Percentiles rank a stretch among this genome's conserved stretches.
Conservation (phyloP, 2,329 filamentous ascomycete genomes). For the Intubia oerlemansii region DNA sequence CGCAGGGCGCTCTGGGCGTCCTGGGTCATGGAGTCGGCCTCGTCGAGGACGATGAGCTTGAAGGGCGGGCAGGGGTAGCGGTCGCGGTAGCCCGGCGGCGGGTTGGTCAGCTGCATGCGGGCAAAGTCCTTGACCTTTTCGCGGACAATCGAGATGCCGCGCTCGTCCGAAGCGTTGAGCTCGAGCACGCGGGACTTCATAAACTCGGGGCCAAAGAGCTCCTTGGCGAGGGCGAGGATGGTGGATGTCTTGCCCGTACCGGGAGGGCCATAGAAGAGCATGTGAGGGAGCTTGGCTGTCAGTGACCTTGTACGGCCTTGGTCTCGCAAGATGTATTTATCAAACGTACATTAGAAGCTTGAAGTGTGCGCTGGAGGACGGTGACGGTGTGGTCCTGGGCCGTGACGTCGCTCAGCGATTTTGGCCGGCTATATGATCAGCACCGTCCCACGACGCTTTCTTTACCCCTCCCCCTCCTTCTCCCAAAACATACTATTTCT, state of each 20-base stretch:
- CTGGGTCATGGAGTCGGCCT: constrained; percentile 97
- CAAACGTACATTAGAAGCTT: constrained; percentile 60
- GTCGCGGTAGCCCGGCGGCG: constrained; percentile 43
- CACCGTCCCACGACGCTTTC: constrained; percentile 8
- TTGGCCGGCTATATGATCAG: constrained; percentile 52
- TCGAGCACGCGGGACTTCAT: constrained; percentile 91
- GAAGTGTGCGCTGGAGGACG: constrained; percentile 75
- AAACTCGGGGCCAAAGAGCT: constrained; percentile 89
- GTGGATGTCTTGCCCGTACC: constrained; percentile 97
- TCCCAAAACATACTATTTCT: constrained; percentile 65
- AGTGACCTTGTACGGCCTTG: no score
- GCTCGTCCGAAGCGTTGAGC: constrained; percentile 96
- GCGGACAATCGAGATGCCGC: constrained; percentile 88
- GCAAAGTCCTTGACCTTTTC: constrained; percentile 99
- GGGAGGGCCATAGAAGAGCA: constrained; percentile 97
- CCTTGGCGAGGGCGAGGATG: constrained; percentile 88
- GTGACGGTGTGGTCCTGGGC: constrained; percentile 95
- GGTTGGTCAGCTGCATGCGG: constrained; percentile 76
- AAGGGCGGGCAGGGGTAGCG: constrained; percentile 89
- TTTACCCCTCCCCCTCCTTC: not conserved
- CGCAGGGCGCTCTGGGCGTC: constrained; percentile 86
- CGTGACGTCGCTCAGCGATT: constrained; percentile 81
- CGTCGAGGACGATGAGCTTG: constrained; percentile 96
- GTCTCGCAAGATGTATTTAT: not conserved
- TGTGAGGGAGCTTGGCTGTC: constrained; percentile 81